Evolutionary conservation across 164 flowering plant species (phyloP), one percentile per base, ranked within the genome.

Genomic region (Nymphaea colorata): DNA sequence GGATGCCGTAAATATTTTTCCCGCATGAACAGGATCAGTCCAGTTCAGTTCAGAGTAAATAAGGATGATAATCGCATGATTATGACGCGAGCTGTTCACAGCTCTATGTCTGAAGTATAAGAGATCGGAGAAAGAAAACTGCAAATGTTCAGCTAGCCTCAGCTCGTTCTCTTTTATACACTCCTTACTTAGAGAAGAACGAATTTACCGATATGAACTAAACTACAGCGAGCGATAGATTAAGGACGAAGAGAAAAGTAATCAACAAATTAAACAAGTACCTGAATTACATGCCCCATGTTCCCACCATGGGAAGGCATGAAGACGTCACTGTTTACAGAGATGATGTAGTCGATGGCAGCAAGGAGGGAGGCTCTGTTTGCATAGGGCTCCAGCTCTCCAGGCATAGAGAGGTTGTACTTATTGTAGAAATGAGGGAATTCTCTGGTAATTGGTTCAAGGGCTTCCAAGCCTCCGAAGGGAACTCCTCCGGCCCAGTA

Each of bases 221-320:
- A 25, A 25, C 36, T 25, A 25, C 0, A 25, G 36, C 36, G 36
- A 25, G 36, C 36, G 36, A 25, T 25, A 25, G 36, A 0, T 25
- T 25, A 25, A 25, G 36, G 36, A 51, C 8, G 57, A 8, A 51
- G 57, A 15, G 3, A 51, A 8, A 3, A 8, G 8, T 8, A 51
- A 15, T 8, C 14, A 8, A 15, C 57, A 51, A 51, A 25, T 25
- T 25, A 25, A 51, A 51, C 57, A 51, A 51, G 51, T 84, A 94
- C 99, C 99, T 95, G 98, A 25, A 95, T 74, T 3, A 97, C 97
- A 63, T 84, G 99, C 18, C 93, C 97, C 99, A 95, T 95, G 67
- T 95, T 92, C 67, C 99, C 99, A 4, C 99, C 99, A 81, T 95
- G 97, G 64, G 98, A 95, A 62, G 99, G 86, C 91, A 92, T 90